These are phyloP conservation scores for Sporothrix sp. DNA, from an alignment of 2,329 filamentous ascomycete genomes.

Conservation along the genomic window DNA sequence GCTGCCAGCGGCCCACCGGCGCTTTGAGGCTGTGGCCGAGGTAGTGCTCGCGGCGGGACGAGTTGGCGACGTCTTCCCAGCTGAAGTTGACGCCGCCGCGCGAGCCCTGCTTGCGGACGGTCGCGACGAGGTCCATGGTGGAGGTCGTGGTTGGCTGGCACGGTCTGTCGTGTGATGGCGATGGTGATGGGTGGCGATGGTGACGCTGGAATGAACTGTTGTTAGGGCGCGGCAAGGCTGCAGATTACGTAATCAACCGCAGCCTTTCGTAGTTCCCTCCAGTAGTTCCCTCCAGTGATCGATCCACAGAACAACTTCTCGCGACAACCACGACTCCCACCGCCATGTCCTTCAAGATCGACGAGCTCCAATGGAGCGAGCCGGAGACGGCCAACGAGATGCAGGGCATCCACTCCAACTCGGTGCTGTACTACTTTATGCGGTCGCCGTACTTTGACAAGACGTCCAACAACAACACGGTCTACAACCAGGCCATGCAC, in stretches of 20 bases:
- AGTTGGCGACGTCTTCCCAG: conserved; percentile 88
- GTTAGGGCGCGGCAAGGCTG: background rate
- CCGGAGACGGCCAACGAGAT: conserved; percentile 39
- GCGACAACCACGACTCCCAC: background rate
- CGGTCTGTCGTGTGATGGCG: background rate
- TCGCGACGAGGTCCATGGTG: conserved; percentile 83
- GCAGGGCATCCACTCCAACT: conserved; percentile 53
- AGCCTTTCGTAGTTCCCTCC: too few species aligned
- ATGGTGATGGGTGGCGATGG: background rate
- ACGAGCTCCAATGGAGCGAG: conserved; percentile 58
- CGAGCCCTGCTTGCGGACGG: conserved; percentile 81
- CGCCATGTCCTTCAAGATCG: conserved; percentile 39
- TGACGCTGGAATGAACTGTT: background rate
- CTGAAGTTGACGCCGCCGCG: conserved; percentile 92
- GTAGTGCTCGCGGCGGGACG: conserved; percentile 77
- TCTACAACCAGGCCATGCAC: conserved; percentile 52
- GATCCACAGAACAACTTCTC: too few species aligned
- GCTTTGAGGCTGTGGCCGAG: conserved; percentile 89
- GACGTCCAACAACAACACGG: conserved; percentile 57
- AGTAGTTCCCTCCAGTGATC: too few species aligned
- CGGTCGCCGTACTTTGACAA: conserved; percentile 58
- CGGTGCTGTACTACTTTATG: conserved; percentile 58
- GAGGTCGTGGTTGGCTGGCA: background rate
- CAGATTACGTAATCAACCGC: too few species aligned
- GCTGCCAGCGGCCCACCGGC: conserved; percentile 85